Percentiles rank a stretch among this genome's conserved stretches.
Conservation (phyloP, 2,329 filamentous ascomycete genomes). For the Ophiocordyceps unilateralis region DNA sequence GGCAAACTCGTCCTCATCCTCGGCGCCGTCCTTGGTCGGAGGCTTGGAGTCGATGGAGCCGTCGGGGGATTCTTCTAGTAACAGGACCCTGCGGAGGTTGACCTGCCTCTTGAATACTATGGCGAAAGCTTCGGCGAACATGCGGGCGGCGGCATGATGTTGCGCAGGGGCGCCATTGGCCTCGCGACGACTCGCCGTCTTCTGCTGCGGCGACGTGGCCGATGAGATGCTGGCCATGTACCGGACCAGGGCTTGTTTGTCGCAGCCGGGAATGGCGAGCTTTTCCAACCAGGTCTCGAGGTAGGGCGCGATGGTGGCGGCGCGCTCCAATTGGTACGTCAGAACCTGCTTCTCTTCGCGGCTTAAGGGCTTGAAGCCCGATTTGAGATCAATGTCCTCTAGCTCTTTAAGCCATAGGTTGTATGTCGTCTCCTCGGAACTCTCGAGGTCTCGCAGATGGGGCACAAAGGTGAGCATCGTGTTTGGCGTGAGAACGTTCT, state of each 20-base stretch:
- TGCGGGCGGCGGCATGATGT: slow-evolving; percentile 23
- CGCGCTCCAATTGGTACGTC: slow-evolving; percentile 32
- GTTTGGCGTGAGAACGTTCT: slow-evolving; percentile 41
- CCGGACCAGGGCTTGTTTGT: slow-evolving; percentile 32
- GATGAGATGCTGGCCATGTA: slow-evolving; percentile 32
- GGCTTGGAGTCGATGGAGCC: slow-evolving; percentile 35
- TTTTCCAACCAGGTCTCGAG: slow-evolving; percentile 34
- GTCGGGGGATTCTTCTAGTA: slow-evolving; percentile 36
- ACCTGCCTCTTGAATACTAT: slow-evolving; percentile 31
- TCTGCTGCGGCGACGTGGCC: slow-evolving; percentile 36
- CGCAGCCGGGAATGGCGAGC: slow-evolving; percentile 32
- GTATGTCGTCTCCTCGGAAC: slow-evolving; percentile 37
- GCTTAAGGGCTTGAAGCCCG: slow-evolving; percentile 37
- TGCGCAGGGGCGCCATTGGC: slow-evolving; percentile 20
- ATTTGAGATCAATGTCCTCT: slow-evolving; percentile 38
- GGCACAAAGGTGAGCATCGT: slow-evolving; percentile 44
- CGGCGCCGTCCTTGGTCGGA: slow-evolving; percentile 26
- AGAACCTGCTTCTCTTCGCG: slow-evolving; percentile 31
- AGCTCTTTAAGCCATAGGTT: slow-evolving; percentile 39
- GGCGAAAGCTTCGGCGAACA: slow-evolving; percentile 41
- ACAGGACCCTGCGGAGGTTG: slow-evolving; percentile 32
- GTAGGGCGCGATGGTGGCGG: slow-evolving; percentile 32
- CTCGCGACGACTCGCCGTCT: slow-evolving; percentile 29
- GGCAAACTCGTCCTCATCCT: slow-evolving; percentile 20
- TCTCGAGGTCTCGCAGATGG: slow-evolving; percentile 38